A percentile compares a stretch with the other conserved stretches of the same genome.
Evolutionary conservation across 2,329 filamentous ascomycete genomes (phyloP).

Genomic region (Coniochaeta prunicola): DNA sequence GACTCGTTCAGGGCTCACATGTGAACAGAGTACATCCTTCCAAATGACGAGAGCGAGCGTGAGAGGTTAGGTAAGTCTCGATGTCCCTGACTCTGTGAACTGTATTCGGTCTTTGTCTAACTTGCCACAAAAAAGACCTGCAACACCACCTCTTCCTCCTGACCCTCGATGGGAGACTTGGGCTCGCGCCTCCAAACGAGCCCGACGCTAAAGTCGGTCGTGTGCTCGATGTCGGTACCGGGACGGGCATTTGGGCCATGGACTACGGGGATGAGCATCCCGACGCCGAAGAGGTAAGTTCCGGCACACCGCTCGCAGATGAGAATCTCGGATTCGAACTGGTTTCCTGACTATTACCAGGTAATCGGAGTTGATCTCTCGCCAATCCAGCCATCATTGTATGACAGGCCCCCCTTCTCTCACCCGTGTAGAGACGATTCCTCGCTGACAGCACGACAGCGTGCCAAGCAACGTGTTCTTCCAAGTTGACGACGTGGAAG

Average conservation of each 20-base stretch:
- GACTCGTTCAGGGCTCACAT: conserved; percentile 9
- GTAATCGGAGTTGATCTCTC: conserved; percentile 5
- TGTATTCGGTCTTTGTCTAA: neutral
- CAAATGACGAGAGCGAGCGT: conserved; percentile 6
- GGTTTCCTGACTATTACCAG: neutral
- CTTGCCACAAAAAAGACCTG: conserved; percentile 1
- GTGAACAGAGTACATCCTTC: conserved; percentile 5
- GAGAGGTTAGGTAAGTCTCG: conserved; percentile 6
- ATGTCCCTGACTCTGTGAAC: too few species aligned
- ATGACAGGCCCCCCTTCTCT: neutral
- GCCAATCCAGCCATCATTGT: conserved; percentile 7
- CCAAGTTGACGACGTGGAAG: conserved; percentile 1
- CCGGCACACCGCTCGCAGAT: too few species aligned
- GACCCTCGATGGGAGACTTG: conserved; percentile 3
- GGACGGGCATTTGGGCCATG: conserved; percentile 7
- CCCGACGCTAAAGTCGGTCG: neutral
- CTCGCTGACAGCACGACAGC: neutral
- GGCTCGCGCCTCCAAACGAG: conserved; percentile 4
- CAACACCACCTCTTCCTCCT: conserved; percentile 7
- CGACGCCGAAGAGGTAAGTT: neutral
- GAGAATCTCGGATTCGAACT: too few species aligned
- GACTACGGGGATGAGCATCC: conserved; percentile 7
- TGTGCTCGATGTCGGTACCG: conserved; percentile 5
- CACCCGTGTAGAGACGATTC: neutral
- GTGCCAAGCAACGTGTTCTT: neutral